phyloP scores from a whole-genome alignment of 345 rosid species.

The Pistacia atlantica region DNA sequence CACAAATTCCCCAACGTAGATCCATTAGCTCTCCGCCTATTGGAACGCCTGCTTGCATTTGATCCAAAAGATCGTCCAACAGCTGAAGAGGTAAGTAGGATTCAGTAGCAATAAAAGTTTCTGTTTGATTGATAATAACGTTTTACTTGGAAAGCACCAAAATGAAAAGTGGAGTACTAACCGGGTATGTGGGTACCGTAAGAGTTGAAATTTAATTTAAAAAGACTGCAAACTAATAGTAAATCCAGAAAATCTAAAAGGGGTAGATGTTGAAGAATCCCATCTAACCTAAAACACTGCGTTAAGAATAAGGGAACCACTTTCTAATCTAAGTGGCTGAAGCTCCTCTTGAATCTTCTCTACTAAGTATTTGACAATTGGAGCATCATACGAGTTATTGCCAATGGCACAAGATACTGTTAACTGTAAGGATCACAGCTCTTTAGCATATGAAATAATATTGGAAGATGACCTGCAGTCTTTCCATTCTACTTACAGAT shows the following conservation, averaged over 20 bases:
- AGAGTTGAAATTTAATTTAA: not conserved
- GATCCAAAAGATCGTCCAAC: constrained; percentile 98
- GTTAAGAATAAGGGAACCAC: not conserved
- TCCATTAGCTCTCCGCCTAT: constrained; percentile 75
- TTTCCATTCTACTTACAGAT: constrained; percentile 6
- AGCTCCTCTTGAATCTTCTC: not conserved
- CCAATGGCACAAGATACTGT: not conserved
- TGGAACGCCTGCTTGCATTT: constrained; percentile 84
- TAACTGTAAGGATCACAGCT: not conserved
- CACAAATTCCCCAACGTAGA: constrained; percentile 84
- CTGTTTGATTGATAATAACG: not conserved
- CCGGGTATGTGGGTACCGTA: not conserved
- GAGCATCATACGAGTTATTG: not conserved
- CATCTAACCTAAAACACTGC: not conserved
- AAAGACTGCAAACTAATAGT: not conserved
- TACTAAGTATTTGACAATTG: not conserved
- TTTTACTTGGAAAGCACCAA: not conserved
- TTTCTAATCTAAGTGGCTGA: not conserved
- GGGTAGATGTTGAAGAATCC: not conserved
- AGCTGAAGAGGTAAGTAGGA: constrained; percentile 70
- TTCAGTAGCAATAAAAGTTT: not conserved
- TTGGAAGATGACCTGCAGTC: not conserved
- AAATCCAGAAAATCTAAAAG: not conserved
- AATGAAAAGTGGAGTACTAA: not conserved
- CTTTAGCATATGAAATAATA: not conserved